phyloP scores from a whole-genome alignment of 2,329 filamentous ascomycete genomes.

The Escovopsis sp. region DNA sequence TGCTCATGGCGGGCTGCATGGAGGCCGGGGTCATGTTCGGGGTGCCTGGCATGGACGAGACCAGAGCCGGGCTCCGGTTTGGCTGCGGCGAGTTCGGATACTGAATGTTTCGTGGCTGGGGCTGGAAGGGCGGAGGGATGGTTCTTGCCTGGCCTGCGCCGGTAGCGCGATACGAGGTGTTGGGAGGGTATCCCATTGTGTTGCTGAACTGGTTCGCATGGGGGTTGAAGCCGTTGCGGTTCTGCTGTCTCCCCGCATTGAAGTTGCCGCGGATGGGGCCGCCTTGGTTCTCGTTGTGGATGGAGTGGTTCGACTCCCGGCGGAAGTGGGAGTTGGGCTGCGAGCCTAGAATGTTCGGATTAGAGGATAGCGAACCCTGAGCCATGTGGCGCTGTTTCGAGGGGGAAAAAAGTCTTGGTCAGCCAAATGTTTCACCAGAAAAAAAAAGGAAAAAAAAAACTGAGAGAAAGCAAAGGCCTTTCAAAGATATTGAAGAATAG shows the following conservation, averaged over 20 bases:
- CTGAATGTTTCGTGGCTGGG: conserved; percentile 30
- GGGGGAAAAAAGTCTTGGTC: not conserved
- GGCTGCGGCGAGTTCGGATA: conserved; percentile 51
- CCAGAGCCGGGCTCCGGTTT: conserved; percentile 49
- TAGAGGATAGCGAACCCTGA: conserved; percentile 48
- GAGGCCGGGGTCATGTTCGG: conserved; percentile 51
- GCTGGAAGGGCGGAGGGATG: conserved; percentile 33
- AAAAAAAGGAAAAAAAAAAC: too few relatives aligned
- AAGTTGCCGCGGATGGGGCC: conserved; percentile 43
- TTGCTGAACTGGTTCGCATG: conserved; percentile 29
- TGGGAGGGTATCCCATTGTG: conserved; percentile 29
- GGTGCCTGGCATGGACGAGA: conserved; percentile 51
- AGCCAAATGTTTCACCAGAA: too few relatives aligned
- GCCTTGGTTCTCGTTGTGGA: conserved; percentile 34
- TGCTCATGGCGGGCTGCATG: conserved; percentile 43
- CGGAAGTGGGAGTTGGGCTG: conserved; percentile 63
- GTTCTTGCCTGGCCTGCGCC: conserved; percentile 34
- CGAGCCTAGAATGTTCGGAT: conserved; percentile 43
- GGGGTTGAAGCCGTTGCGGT: conserved; percentile 33
- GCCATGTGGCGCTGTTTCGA: conserved; percentile 48
- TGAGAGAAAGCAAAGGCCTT: too few relatives aligned
- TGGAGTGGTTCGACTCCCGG: conserved; percentile 73
- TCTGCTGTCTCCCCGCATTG: conserved; percentile 32
- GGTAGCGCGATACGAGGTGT: conserved; percentile 25
- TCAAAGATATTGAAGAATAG: not conserved